Base-by-base conservation (phyloP, 2,329 filamentous ascomycete species). In the Aspergillus eucalypticola region DNA sequence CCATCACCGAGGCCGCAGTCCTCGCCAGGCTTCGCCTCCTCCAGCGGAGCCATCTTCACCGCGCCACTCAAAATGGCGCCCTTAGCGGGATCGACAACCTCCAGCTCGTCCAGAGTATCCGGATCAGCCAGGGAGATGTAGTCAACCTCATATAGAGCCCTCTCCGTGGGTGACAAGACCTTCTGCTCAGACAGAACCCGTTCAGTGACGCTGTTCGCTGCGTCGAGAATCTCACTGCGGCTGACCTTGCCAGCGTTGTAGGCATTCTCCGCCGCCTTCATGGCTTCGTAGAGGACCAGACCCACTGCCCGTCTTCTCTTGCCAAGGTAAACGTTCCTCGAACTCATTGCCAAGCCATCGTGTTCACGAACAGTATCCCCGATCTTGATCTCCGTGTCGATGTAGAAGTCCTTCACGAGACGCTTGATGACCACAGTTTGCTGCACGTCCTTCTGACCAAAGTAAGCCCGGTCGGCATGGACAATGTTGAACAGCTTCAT, bases 371-470 rank as follows among this genome's bases (percentile, higher is more conserved):
- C 81, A 0, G 95, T 99, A 0, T 86, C 82, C 5, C 88, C 86
- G 56, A 98, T 83, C 32, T 88, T 83, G 8, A 98, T 86, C 21
- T 90, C 81, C 3, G 87, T 90, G 41, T 90, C 86, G 42, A 98
- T 76, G 73, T 92, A 87, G 66, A 99, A 93, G 75, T 99, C 95
- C 66, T 87, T 84, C 32, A 97, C 90, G 86, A 99, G 88, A 48
- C 90, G 87, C 70, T 86, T 88, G 70, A 99, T 90, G 10, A 99
- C 86, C 17, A 96, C 90, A 0, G 92, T 96, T 78, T 99, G 95
- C 81, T 99, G 95, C 19, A 97, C 87, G 75, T 99, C 95, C 79
- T 99, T 99, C 76, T 98, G 95, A 3, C 95, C 95, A 80, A 99
- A 97, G 78, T 96, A 95, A 5, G 92, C 91, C 48, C 84, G 84